Percentiles rank a stretch among this genome's conserved stretches.
These are phyloP conservation scores for Aquilaria malaccensis DNA, from an alignment of 345 rosid genomes.

Conservation along the genomic window DNA sequence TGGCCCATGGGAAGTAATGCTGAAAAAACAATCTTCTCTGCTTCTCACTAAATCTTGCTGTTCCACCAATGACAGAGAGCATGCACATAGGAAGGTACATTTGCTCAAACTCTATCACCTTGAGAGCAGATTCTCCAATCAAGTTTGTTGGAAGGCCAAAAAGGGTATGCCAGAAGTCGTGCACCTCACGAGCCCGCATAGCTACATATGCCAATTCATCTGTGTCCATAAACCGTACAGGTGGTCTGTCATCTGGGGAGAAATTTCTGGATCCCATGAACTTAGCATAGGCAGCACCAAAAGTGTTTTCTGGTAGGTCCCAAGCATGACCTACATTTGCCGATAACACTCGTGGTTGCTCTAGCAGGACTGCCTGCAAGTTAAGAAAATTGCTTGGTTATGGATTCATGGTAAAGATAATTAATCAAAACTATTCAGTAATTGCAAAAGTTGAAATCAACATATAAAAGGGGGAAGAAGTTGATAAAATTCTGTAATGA, in stretches of 20 bases:
- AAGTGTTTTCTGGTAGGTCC: slow-evolving; percentile 65
- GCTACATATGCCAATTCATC: slow-evolving; percentile 66
- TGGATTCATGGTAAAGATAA: background rate
- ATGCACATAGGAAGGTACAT: slow-evolving; percentile 72
- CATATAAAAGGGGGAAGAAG: too few species aligned
- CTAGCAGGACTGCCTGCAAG: slow-evolving; percentile 51
- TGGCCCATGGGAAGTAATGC: slow-evolving; percentile 71
- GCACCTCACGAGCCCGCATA: slow-evolving; percentile 69
- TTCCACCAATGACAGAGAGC: slow-evolving; percentile 62
- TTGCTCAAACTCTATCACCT: slow-evolving; percentile 73
- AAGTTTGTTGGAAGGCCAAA: slow-evolving; percentile 66
- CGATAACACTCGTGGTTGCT: slow-evolving; percentile 60
- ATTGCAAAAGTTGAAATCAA: background rate
- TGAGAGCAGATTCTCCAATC: slow-evolving; percentile 62
- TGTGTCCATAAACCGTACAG: slow-evolving; percentile 73
- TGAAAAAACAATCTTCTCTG: slow-evolving; percentile 53
- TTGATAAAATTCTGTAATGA: too few species aligned
- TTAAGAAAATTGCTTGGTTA: background rate
- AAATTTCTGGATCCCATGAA: slow-evolving; percentile 89
- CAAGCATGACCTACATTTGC: slow-evolving; percentile 58
- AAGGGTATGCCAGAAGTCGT: slow-evolving; percentile 80
- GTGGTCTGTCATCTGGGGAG: slow-evolving; percentile 71
- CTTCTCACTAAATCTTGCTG: slow-evolving; percentile 50
- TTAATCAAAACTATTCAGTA: background rate
- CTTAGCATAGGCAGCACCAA: slow-evolving; percentile 79